Evolutionary conservation across 805 yeast genomes (phyloP).

Genomic region (Candida germanica): DNA sequence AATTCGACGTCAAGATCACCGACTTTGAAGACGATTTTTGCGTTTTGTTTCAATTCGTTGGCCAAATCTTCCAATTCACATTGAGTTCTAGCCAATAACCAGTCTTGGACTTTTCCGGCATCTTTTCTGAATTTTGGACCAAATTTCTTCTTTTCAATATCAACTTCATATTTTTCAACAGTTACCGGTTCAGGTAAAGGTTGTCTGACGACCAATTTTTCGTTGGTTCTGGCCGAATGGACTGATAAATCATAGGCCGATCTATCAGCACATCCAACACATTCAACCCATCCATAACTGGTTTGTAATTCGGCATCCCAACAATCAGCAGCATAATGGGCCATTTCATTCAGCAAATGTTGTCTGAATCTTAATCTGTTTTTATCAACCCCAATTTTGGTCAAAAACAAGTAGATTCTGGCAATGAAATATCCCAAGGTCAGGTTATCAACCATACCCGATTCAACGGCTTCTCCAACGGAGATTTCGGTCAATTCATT

Average conservation of each 20-base stretch:
- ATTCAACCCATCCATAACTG: slow-evolving; percentile 98
- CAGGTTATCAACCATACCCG: slow-evolving; percentile 91
- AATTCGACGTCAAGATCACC: slow-evolving; percentile 67
- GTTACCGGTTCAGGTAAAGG: slow-evolving; percentile 78
- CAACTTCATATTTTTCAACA: slow-evolving; percentile 81
- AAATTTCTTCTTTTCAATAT: slow-evolving; percentile 88
- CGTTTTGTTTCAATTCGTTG: slow-evolving; percentile 57
- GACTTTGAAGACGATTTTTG: slow-evolving; percentile 64
- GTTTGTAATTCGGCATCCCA: slow-evolving; percentile 98
- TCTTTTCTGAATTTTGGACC: slow-evolving; percentile 98
- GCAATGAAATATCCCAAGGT: slow-evolving; percentile 97
- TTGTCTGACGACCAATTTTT: slow-evolving; percentile 92
- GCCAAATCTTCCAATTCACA: slow-evolving; percentile 78
- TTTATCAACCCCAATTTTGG: slow-evolving; percentile 87
- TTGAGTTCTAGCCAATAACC: slow-evolving; percentile 73
- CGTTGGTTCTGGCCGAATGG: slow-evolving; percentile 92
- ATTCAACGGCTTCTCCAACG: slow-evolving; percentile 85
- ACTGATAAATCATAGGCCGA: slow-evolving; percentile 96
- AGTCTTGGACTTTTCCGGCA: slow-evolving; percentile 87
- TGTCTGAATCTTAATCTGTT: slow-evolving; percentile 90
- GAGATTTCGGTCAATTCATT: slow-evolving; percentile 62
- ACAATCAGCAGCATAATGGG: slow-evolving; percentile 98
- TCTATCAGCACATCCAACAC: slow-evolving; percentile 99
- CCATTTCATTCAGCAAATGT: slow-evolving; percentile 99
- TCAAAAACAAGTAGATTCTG: slow-evolving; percentile 81